A percentile compares a stretch with the other conserved stretches of the same genome.
phyloP scores from a whole-genome alignment of 2,329 filamentous ascomycete species.

The Claviceps pusilla region DNA sequence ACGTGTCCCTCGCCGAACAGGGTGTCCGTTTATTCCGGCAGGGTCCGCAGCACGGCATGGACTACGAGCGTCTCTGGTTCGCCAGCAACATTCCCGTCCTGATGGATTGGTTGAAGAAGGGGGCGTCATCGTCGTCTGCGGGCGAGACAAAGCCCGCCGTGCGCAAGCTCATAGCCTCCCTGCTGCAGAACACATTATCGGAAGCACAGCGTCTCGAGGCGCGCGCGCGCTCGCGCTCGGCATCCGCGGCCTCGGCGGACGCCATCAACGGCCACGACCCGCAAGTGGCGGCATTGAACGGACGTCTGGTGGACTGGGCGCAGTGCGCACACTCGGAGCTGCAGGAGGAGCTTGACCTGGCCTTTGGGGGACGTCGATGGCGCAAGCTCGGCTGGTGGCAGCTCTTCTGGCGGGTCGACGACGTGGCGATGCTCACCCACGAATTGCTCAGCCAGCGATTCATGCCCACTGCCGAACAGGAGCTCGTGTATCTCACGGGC shows the following conservation, averaged over 20 bases:
- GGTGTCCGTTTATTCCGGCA: slow-evolving; percentile 54
- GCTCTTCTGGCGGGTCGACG: slow-evolving; percentile 86
- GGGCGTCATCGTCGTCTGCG: slow-evolving; percentile 25
- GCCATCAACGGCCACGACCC: slow-evolving; percentile 19
- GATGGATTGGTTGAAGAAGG: slow-evolving; percentile 48
- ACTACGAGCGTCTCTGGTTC: slow-evolving; percentile 62
- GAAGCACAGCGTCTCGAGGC: slow-evolving; percentile 36
- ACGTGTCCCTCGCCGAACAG: slow-evolving; percentile 45
- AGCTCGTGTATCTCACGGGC: slow-evolving; percentile 70
- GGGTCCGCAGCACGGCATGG: slow-evolving; percentile 52
- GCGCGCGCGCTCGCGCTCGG: slow-evolving; percentile 12
- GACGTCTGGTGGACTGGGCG: slow-evolving; percentile 55
- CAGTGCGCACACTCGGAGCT: slow-evolving; percentile 71
- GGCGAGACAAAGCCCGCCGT: slow-evolving; percentile 49
- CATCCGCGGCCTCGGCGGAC: slow-evolving; percentile 16
- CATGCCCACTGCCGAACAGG: slow-evolving; percentile 62
- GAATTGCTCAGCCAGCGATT: slow-evolving; percentile 67
- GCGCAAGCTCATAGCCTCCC: slow-evolving; percentile 48
- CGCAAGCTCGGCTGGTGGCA: slow-evolving; percentile 82
- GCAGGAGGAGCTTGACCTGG: slow-evolving; percentile 61
- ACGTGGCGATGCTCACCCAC: slow-evolving; percentile 68
- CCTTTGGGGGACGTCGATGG: slow-evolving; percentile 66
- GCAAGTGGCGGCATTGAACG: slow-evolving; percentile 30
- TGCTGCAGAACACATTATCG: slow-evolving; percentile 41
- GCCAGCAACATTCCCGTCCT: slow-evolving; percentile 53